A percentile compares a stretch with the other conserved stretches of the same genome.
phyloP scores from a whole-genome alignment of 2,329 filamentous ascomycete genomes.

The Colletotrichum limetticola region DNA sequence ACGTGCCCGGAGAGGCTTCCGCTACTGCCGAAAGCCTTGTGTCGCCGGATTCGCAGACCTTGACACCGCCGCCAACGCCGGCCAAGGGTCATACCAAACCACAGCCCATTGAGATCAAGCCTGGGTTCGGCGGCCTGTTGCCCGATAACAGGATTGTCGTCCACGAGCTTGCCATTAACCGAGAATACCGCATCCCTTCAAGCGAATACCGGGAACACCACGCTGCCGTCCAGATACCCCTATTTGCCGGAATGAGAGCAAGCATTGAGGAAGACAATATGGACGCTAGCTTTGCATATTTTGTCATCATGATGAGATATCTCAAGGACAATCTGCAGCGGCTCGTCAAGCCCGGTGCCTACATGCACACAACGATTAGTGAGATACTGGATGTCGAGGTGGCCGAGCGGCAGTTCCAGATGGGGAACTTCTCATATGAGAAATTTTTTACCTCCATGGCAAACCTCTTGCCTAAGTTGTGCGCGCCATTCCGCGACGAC shows the following conservation, averaged over 20 bases:
- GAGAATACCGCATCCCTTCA: conserved; percentile 77
- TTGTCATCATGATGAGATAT: conserved; percentile 76
- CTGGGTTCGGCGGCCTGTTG: conserved; percentile 64
- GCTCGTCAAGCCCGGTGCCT: conserved; percentile 75
- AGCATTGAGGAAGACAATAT: conserved; percentile 74
- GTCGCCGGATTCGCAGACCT: conserved; percentile 57
- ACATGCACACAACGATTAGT: conserved; percentile 79
- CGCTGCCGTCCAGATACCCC: conserved; percentile 56
- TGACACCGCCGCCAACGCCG: conserved; percentile 65
- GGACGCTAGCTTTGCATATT: conserved; percentile 74
- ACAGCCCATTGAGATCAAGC: conserved; percentile 48
- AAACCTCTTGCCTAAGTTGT: conserved; percentile 80
- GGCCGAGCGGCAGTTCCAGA: conserved; percentile 74
- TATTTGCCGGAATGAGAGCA: conserved; percentile 68
- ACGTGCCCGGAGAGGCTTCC: conserved; percentile 49
- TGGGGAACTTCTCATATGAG: conserved; percentile 82
- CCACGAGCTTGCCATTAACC: conserved; percentile 84
- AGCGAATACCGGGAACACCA: conserved; percentile 69
- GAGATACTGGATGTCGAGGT: conserved; percentile 80
- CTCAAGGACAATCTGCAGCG: conserved; percentile 79
- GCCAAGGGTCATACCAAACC: conserved; percentile 51
- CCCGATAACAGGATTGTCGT: conserved; percentile 80
- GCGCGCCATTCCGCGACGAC: conserved; percentile 82
- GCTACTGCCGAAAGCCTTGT: conserved; percentile 50
- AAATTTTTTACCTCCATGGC: conserved; percentile 84